Conservation (phyloP, 192 early-diverging fungal genomes). For the Backusella tuberculispora region DNA sequence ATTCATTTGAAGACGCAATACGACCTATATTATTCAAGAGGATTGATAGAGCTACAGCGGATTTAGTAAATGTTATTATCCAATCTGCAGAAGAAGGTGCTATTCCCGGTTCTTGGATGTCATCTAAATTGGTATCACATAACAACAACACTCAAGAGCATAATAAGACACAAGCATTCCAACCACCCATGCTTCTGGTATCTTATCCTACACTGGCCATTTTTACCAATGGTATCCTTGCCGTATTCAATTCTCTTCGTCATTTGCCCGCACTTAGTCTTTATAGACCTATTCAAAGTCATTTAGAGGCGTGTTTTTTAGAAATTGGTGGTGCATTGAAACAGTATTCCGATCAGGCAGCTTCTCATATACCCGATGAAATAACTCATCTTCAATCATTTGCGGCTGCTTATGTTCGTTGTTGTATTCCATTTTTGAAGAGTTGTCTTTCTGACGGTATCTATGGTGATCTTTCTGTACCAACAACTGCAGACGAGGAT, state of each 20-base stretch:
- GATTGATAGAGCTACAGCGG: constrained; percentile 53
- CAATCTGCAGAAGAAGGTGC: constrained; percentile 40
- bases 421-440: constrained; percentile 37
- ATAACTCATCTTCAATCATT: constrained; percentile 28
- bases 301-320: constrained; percentile 31
- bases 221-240: constrained; percentile 67
- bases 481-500: neutral
- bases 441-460: constrained; percentile 37
- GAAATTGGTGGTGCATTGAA: constrained; percentile 27
- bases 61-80: constrained; percentile 48
- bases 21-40: constrained; percentile 52
- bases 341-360: constrained; percentile 30
- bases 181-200: constrained; percentile 58
- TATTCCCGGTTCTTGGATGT: constrained; percentile 53
- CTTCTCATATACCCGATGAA: constrained; percentile 20
- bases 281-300: constrained; percentile 19
- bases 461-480: constrained; percentile 19
- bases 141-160: neutral
- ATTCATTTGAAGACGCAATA: constrained; percentile 66
- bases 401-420: constrained; percentile 33
- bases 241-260: constrained; percentile 68
- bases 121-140: constrained; percentile 25
- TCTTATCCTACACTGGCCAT: constrained; percentile 68
- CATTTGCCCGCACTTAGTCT: constrained; percentile 54
- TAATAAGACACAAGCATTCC: constrained; percentile 37